These are phyloP conservation scores for Noccaea caerulescens DNA, from an alignment of 345 rosid genomes.

Conservation along the genomic window DNA sequence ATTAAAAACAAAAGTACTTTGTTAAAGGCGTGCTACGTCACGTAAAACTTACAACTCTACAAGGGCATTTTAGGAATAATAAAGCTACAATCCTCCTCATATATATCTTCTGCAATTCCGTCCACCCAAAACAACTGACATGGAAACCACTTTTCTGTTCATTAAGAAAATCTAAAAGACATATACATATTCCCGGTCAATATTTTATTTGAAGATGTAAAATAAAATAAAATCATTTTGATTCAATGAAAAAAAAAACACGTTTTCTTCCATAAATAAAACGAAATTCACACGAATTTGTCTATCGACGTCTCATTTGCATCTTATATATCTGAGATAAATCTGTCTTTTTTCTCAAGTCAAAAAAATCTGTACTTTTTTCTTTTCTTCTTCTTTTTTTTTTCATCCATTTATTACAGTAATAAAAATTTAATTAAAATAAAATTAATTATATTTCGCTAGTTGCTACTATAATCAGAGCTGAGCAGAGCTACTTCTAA, in stretches of 20 bases:
- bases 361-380: neutral
- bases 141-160: constrained; percentile 32
- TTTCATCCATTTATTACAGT: neutral
- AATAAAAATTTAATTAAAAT: neutral
- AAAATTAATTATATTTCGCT: neutral
- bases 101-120: constrained; percentile 37
- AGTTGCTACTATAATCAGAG: constrained; percentile 44
- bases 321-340: neutral
- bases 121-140: constrained; percentile 46
- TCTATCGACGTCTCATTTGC: neutral
- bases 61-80: constrained; percentile 13
- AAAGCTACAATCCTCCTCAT: constrained; percentile 22
- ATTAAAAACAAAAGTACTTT: constrained; percentile 41
- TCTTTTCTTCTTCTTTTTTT: neutral
- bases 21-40: constrained; percentile 33
- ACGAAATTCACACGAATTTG: neutral
- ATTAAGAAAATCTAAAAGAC: neutral
- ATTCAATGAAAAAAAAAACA: neutral
- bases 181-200: neutral
- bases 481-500: constrained; percentile 39
- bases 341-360: neutral
- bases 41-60: constrained; percentile 22
- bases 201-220: neutral
- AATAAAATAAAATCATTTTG: neutral
- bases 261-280: constrained; percentile 1